Conservation (phyloP, 192 early-diverging fungal species). For the Linnemannia zychae region DNA sequence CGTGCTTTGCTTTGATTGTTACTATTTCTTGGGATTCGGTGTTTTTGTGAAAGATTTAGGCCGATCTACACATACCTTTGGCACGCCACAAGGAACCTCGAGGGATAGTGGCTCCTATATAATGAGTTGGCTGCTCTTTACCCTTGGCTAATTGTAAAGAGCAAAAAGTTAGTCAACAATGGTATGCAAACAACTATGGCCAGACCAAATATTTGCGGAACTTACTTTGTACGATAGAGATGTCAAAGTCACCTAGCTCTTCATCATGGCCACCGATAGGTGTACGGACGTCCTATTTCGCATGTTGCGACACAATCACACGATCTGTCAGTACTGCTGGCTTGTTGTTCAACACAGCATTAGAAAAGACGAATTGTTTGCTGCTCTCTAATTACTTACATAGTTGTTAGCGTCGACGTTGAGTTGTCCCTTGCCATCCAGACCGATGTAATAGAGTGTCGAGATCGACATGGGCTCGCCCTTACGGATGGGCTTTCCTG, state of each 20-base stretch:
- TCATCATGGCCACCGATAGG: constrained; percentile 69
- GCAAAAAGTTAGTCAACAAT: not conserved
- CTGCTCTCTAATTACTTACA: constrained; percentile 7
- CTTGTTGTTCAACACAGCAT: not conserved
- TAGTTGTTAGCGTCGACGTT: constrained; percentile 55
- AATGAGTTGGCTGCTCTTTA: constrained; percentile 13
- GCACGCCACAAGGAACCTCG: constrained; percentile 69
- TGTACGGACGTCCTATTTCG: constrained; percentile 9
- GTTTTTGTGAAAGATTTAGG: too few relatives aligned
- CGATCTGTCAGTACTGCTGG: not conserved
- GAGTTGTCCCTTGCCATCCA: constrained; percentile 80
- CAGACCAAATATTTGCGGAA: too few relatives aligned
- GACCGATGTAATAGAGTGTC: constrained; percentile 82
- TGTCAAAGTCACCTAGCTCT: constrained; percentile 81
- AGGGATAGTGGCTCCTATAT: constrained; percentile 32
- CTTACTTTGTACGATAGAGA: constrained; percentile 71
- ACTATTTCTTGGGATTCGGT: not conserved
- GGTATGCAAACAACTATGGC: too few relatives aligned
- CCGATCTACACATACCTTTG: constrained; percentile 58
- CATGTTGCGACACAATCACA: not conserved
- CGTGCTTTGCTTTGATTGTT: too few relatives aligned
- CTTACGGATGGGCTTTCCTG: constrained; percentile 71
- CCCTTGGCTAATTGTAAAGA: constrained; percentile 15
- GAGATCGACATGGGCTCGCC: constrained; percentile 63
- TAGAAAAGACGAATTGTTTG: not conserved